Base-by-base conservation (phyloP, 176 grass and related monocot species). In the Zoysia pacifica region DNA sequence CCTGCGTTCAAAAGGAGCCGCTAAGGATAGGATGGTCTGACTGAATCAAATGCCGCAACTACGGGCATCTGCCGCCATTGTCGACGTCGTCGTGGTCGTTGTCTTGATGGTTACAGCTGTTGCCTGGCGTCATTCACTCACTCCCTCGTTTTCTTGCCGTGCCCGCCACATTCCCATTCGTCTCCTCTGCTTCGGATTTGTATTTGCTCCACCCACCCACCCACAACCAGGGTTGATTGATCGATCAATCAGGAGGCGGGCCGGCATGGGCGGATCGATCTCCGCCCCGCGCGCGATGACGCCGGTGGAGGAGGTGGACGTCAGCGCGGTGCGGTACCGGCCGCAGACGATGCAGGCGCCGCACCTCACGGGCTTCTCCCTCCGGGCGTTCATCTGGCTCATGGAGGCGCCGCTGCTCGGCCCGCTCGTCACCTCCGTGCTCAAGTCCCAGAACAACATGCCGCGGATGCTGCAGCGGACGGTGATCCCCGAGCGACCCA, bases 371-470 rank as follows among this genome's bases (percentile, higher is more conserved):
- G 96, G 92, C 0, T 69, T 93, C 40, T 14, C 66, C 5, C 86
- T 98, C 74, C 81, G 41, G 88, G 67, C 81, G 49, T 98, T 91
- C 80, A 67, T 94, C 69, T 91, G 92, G 96, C 70, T 98, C 55
- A 69, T 98, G 75, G 92, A 98, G 79, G 70, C 92, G 2, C 84
- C 88, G 6, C 42, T 94, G 11, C 14, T 98, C 5, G 90, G 96
- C 14, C 19, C 72, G 5, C 3, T 89, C 79, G 6, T 98, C 62
- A 69, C 77, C 60, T 94, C 87, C 79, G 0, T 80, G 59, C 66
- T 98, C 70, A 98, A 98, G 83, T 40, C 79, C 12, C 86, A 94
- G 74, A 98, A 98, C 63, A 90, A 90, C 48, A 77, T 98, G 43
- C 80, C 83, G 3, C 77, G 94, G 96, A 81, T 94, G 74, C 86